These are phyloP conservation scores for Pichia sp. DNA, from an alignment of 1,139 yeast species.

Conservation along the genomic window DNA sequence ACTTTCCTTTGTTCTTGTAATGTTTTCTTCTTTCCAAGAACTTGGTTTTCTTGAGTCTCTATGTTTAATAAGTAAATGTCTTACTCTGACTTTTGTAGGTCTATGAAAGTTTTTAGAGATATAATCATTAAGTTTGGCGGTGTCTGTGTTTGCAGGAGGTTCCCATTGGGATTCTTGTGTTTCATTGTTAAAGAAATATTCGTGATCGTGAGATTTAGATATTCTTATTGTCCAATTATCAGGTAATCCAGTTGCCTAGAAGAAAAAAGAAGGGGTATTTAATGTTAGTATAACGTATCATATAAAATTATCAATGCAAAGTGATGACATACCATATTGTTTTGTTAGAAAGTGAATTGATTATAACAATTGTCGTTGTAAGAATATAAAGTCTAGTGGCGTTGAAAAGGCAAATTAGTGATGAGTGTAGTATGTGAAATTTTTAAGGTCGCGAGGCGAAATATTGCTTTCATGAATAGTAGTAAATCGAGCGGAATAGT, in stretches of 20 bases:
- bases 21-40: slow-evolving; percentile 71
- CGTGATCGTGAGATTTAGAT: slow-evolving; percentile 77
- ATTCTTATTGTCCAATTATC: slow-evolving; percentile 75
- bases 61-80: slow-evolving; percentile 80
- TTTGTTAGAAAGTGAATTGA: no score
- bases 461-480: no score
- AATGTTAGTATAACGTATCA: no score
- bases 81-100: slow-evolving; percentile 58
- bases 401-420: no score
- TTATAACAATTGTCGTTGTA: no score
- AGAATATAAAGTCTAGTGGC: no score
- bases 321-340: no score
- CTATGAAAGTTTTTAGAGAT: slow-evolving; percentile 37
- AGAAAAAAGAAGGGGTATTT: background rate
- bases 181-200: slow-evolving; percentile 68
- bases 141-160: slow-evolving; percentile 80
- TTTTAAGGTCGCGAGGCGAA: no score
- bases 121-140: slow-evolving; percentile 52
- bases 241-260: slow-evolving; percentile 64
- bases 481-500: no score
- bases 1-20: slow-evolving; percentile 77
- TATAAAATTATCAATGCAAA: no score
- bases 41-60: slow-evolving; percentile 80
- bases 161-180: slow-evolving; percentile 84
- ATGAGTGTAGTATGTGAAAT: no score